Percentiles rank a stretch among this genome's conserved stretches.
Evolutionary conservation across 441 rosid genomes (phyloP).

Genomic region (Pelargonium citronellum): DNA sequence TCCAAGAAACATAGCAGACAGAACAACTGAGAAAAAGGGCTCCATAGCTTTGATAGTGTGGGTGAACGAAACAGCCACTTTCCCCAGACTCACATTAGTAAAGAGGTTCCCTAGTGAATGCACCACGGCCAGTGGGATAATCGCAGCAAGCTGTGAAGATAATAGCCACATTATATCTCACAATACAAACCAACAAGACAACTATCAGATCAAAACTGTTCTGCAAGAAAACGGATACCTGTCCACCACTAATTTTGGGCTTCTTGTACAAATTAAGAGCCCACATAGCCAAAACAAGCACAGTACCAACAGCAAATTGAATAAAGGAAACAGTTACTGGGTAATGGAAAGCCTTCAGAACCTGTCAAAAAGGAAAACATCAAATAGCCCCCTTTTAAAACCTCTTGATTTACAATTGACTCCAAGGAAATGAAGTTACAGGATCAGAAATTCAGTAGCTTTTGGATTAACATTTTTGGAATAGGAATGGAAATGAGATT

Average conservation of each 20-base stretch:
- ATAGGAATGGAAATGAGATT: too few relatives aligned
- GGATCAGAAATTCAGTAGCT: background rate
- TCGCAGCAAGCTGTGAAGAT: constrained; percentile 62
- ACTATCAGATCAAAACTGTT: background rate
- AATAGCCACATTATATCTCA: constrained; percentile 14
- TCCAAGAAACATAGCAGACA: constrained; percentile 88
- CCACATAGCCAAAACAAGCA: constrained; percentile 72
- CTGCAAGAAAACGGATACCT: constrained; percentile 39
- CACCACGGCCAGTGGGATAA: constrained; percentile 79
- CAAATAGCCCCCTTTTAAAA: background rate
- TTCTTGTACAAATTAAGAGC: constrained; percentile 65
- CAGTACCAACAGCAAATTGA: constrained; percentile 84
- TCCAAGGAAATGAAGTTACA: background rate
- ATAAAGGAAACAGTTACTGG: constrained; percentile 64
- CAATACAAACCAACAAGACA: background rate
- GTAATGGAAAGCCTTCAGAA: constrained; percentile 63
- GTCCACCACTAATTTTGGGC: constrained; percentile 68
- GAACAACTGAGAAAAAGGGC: constrained; percentile 90
- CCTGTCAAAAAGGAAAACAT: constrained; percentile 40
- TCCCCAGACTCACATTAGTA: constrained; percentile 94
- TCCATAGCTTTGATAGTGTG: constrained; percentile 98
- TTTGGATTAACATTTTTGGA: too few relatives aligned
- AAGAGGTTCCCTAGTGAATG: constrained; percentile 84
- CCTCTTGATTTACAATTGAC: too few relatives aligned
- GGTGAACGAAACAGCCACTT: constrained; percentile 96